Base-by-base conservation (phyloP, 192 early-diverging fungal genomes). In the Coemansia javaensis region DNA sequence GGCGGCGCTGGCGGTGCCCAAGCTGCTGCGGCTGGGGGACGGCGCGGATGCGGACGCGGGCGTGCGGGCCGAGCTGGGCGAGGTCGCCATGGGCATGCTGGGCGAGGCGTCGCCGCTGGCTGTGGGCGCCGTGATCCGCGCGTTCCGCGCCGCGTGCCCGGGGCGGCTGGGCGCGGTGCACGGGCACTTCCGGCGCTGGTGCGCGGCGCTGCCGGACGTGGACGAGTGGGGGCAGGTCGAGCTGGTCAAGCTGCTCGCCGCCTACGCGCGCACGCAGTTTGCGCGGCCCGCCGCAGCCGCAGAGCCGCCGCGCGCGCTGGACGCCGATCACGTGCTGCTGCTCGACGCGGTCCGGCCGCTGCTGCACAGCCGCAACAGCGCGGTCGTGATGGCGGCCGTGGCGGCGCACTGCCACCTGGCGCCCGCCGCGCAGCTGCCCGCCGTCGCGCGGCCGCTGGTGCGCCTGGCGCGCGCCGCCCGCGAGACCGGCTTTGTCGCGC, bases 211-310 rank as follows among this genome's bases (percentile, higher is more conserved):
- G 18, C 62, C 81, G 12, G 93, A 95, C 23, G 80, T 88, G 31
- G 94, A 99, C 75, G 90, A 97, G 63, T 99, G 97, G 97, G 90
- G 87, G 11, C 94, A 98, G 64, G 79, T 94, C 24, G 85, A 85
- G 34, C 85, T 94, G 22, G 54, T 94, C 31, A 83, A 82, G 28
- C 54, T 94, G 20, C 61, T 99, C 41, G 45, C 83, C 23, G 71
- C 82, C 9, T 99, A 99, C 76, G 88, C 82, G 40, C 79, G 82
- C 76, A 61, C 65, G 32, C 77, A 78, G 55, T 78, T 74, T 50
- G 33, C 23, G 20, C 44, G 18, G 28, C 49, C 38, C 8, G 41
- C 9, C 18, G 4, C n/a, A 6, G 35, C n/a, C 16, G 4, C 5
- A 3, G 7, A 30, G n/a, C n/a, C n/a, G n/a, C n/a, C n/a, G n/a